These are phyloP conservation scores for Colletotrichum gigasporum DNA, from an alignment of 2,329 filamentous ascomycete genomes.

Conservation along the genomic window DNA sequence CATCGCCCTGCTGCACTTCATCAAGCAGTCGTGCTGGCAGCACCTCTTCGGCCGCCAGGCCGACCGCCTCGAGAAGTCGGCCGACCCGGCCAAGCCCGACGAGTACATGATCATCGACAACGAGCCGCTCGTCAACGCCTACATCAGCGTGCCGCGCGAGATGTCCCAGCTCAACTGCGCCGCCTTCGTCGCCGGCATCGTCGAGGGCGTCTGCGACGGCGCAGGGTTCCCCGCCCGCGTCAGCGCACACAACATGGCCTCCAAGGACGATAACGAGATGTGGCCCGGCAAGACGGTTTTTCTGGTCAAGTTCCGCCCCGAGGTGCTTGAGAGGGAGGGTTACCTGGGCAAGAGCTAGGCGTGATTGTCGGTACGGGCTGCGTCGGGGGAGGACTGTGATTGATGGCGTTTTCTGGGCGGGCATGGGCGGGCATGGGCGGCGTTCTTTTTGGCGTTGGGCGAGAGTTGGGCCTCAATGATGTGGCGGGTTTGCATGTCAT, in stretches of 20 bases:
- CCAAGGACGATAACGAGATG: conserved; percentile 74
- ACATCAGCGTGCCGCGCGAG: conserved; percentile 91
- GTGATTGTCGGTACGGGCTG: background rate
- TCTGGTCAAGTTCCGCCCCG: conserved; percentile 89
- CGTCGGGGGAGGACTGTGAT: conserved; percentile 1
- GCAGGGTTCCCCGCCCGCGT: conserved; percentile 90
- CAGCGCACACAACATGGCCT: conserved; percentile 82
- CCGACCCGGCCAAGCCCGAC: conserved; percentile 81
- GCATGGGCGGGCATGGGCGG: conserved; percentile 34
- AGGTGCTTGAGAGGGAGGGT: conserved; percentile 91
- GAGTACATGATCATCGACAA: conserved; percentile 99
- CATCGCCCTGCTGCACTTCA: conserved; percentile 91
- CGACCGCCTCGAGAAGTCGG: conserved; percentile 90
- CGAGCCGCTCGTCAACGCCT: conserved; percentile 94
- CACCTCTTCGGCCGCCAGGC: conserved; percentile 92
- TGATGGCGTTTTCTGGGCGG: conserved; percentile 34
- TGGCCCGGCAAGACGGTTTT: conserved; percentile 98
- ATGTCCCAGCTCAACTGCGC: conserved; percentile 98
- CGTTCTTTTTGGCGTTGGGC: conserved; percentile 32
- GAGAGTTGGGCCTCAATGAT: no score
- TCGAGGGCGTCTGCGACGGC: conserved; percentile 95
- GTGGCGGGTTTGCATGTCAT: background rate
- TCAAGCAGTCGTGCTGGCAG: conserved; percentile 91
- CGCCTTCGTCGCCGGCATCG: conserved; percentile 92
- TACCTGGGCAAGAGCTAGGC: conserved; percentile 71